Evolutionary conservation across 495 filamentous ascomycete genomes (phyloP), one percentile per base, ranked within the genome.

Genomic region (Saxispiralis lemnorum): DNA sequence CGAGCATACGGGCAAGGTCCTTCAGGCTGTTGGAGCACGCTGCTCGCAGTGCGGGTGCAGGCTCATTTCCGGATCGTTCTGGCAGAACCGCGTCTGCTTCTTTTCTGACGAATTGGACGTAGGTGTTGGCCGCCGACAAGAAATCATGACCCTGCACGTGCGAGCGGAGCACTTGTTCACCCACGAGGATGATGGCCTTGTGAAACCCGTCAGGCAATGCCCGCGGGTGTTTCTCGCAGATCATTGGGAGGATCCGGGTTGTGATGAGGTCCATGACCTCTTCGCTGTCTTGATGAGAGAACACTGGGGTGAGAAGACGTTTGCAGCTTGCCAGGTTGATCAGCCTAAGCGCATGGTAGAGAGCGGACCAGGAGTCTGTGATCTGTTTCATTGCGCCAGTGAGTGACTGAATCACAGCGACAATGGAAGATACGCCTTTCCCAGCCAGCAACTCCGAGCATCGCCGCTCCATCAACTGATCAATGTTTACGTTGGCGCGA

Each of bases 1-100:
- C 56, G 11, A 85, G 63, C 2, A 83, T 56, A 14, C 43, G 46
- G 12, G 62, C 48, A 14, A 54, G 35, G 21, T 49, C 17, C 1
- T 34, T 28, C 3, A 36, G 14, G 30, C 53, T 35, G 15, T 17
- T 38, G 13, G 43, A 5, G 15, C 45, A 40, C 7, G 41, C 15
- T 16, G 6, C 13, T 10, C 13, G 15, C 34, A 47, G 31, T 1
- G 20, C 10, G 40, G 34, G 2, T 14, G n/a, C 17, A 12, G 5
- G 24, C 9, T 28, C n/a, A n/a, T n/a, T n/a, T n/a, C n/a, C n/a
- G n/a, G 11, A 19, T 35, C 32, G 38, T 18, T 28, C 1, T 39
- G 31, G 13, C n/a, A n/a, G 19, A 12, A 51, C 6, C 2, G 39
- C 30, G 31, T 47, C 49, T 9, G 43, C 19, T 2, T 47, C 39